phyloP scores from a whole-genome alignment of 1,284 basidiomycete genomes.

The Ganoderma resinaceum region DNA sequence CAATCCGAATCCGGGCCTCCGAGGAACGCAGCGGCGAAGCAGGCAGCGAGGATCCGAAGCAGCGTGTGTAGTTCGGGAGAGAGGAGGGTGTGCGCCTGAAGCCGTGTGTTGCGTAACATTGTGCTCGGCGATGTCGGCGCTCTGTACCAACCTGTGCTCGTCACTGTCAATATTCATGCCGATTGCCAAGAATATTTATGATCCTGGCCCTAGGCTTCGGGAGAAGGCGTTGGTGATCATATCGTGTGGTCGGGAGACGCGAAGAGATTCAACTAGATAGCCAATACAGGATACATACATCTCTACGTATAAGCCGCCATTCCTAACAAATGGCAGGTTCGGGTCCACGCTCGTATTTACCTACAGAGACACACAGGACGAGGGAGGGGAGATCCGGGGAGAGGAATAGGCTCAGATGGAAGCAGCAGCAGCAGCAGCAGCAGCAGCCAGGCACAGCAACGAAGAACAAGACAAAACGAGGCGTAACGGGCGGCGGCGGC shows the following conservation, averaged over 20 bases:
- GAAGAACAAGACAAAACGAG: constrained; percentile 30
- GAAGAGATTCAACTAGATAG: constrained; percentile 21
- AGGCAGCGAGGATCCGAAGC: neutral
- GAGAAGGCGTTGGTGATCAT: neutral
- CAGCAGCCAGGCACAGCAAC: constrained; percentile 28
- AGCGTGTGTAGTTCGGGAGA: neutral
- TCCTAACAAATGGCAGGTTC: constrained; percentile 31
- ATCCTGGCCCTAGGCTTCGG: too few species aligned
- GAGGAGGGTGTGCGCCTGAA: neutral
- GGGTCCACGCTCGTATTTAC: constrained; percentile 25
- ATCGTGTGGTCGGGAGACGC: neutral
- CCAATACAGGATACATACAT: constrained; percentile 35
- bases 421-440: constrained; percentile 25
- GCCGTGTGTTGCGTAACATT: neutral
- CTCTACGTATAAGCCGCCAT: constrained; percentile 17
- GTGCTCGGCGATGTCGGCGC: neutral
- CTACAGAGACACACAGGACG: constrained; percentile 21
- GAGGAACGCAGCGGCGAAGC: neutral
- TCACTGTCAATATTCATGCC: neutral
- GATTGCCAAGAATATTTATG: too few species aligned
- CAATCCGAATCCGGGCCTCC: neutral
- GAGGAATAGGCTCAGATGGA: constrained; percentile 27
- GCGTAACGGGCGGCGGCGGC: constrained; percentile 7
- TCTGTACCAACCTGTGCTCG: neutral
- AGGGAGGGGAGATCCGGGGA: neutral